Evolutionary conservation across 2,329 filamentous ascomycete genomes (phyloP).

Genomic region (Colletotrichum tanaceti): DNA sequence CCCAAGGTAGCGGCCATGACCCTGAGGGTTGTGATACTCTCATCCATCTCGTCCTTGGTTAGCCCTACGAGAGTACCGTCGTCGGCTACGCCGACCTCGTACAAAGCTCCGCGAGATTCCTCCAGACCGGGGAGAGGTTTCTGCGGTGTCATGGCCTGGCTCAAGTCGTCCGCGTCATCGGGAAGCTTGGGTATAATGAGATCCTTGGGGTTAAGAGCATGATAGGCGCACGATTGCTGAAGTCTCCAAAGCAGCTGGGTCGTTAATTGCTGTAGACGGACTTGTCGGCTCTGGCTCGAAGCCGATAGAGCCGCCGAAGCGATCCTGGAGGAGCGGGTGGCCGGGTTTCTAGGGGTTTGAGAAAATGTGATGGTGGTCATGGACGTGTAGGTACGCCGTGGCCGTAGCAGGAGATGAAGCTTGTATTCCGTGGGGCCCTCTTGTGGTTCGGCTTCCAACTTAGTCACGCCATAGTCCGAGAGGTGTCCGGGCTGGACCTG

Average conservation of each 20-base stretch:
- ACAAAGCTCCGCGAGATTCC: conserved; percentile 91
- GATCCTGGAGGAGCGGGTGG: conserved; percentile 26
- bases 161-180: conserved; percentile 65
- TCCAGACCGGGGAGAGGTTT: conserved; percentile 83
- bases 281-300: conserved; percentile 79
- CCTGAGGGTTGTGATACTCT: conserved; percentile 85
- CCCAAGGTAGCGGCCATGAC: conserved; percentile 94
- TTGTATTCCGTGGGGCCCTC: conserved; percentile 98
- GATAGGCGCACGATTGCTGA: conserved; percentile 93
- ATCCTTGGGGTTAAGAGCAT: conserved; percentile 81
- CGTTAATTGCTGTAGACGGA: conserved; percentile 88
- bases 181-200: conserved; percentile 81
- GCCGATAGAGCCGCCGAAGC: conserved; percentile 45
- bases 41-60: conserved; percentile 89
- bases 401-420: conserved; percentile 85
- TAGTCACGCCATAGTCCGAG: conserved; percentile 75
- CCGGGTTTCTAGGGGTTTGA: conserved; percentile 43
- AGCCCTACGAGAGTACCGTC: conserved; percentile 92
- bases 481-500: conserved; percentile 56
- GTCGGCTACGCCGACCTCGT: conserved; percentile 96
- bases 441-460: conserved; percentile 89
- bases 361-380: conserved; percentile 69
- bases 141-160: conserved; percentile 60
- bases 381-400: conserved; percentile 77
- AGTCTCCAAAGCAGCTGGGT: conserved; percentile 95